Base-by-base conservation (phyloP, 805 yeast species). In the Candida koratica region DNA sequence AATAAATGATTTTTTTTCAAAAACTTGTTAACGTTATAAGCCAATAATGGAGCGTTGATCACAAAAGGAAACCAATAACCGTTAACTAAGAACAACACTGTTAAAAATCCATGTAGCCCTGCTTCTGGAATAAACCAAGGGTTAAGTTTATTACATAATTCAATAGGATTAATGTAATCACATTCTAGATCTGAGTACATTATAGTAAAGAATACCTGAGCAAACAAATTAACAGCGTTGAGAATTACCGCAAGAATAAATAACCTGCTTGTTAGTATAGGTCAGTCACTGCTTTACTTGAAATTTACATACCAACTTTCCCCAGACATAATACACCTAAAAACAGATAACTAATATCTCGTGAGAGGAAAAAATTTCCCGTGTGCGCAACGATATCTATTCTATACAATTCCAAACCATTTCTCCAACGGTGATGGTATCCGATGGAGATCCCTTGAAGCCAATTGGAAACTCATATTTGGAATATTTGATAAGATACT, bases 161-260 rank as follows among this genome's bases (percentile, higher is more conserved):
- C 97, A 58, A 90, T 87, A 39, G 97, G 97, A 62, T 90, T 93
- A 67, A 90, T 89, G 71, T 90, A 93, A 63, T 93, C 98, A 55
- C 89, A 81, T 64, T 86, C 97, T 61, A 89, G 73, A 64, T 89
- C 97, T 47, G 95, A 84, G 70, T 84, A 90, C 82, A 88, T 80
- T 64, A 89, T 88, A 33, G 96, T 87, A 75, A 89, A 89, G 62
- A 84, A 93, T 38, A 89, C 97, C 68, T 89, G 97, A 25, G 84
- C 71, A 57, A 90, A 88, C 64, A 90, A 71, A 72, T 84, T 87
- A 50, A 84, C 76, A 41, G 95, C 93, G 64, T 90, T 90, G 45
- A 82, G 72, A 41, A 89, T 57, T 28, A 89, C 95, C 7, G 96
- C 86, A 49, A 78, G 67, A 43, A 83, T 80, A 58, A 81, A 83